phyloP scores from a whole-genome alignment of 2,329 filamentous ascomycete genomes.

The Penicillium freii region DNA sequence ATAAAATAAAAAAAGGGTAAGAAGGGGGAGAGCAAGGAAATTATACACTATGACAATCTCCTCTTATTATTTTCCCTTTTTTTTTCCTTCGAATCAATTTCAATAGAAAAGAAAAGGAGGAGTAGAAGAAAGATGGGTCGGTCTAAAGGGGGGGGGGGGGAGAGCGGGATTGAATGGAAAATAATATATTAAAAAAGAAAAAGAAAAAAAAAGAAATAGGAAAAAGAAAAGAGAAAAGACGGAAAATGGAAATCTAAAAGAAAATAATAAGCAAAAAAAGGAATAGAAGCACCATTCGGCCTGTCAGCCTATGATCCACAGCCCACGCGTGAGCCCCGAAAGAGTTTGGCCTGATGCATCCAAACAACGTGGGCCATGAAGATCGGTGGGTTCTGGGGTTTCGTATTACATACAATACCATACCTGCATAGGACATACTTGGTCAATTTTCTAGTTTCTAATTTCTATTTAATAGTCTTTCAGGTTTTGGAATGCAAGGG shows the following conservation, averaged over 20 bases:
- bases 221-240: slow-evolving; percentile 8
- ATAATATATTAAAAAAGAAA: neutral
- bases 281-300: slow-evolving; percentile 29
- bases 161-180: slow-evolving; percentile 4
- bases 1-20: neutral
- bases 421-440: neutral
- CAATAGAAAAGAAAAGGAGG: slow-evolving; percentile 11
- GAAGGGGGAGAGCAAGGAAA: slow-evolving; percentile 7
- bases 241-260: neutral
- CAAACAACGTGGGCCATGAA: slow-evolving; percentile 40
- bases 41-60: slow-evolving; percentile 16
- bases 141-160: neutral
- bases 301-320: slow-evolving; percentile 40
- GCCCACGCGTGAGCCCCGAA: slow-evolving; percentile 36
- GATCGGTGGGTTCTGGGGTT: slow-evolving; percentile 23
- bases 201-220: neutral
- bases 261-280: slow-evolving; percentile 4
- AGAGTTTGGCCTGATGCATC: slow-evolving; percentile 39
- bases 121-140: slow-evolving; percentile 1
- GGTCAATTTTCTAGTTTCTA: neutral
- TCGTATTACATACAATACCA: slow-evolving; percentile 10
- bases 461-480: neutral
- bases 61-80: neutral
- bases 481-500: neutral
- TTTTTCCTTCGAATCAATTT: slow-evolving; percentile 5